Conservation (phyloP, 139 green algal species). For the Haematococcus lacustris region DNA sequence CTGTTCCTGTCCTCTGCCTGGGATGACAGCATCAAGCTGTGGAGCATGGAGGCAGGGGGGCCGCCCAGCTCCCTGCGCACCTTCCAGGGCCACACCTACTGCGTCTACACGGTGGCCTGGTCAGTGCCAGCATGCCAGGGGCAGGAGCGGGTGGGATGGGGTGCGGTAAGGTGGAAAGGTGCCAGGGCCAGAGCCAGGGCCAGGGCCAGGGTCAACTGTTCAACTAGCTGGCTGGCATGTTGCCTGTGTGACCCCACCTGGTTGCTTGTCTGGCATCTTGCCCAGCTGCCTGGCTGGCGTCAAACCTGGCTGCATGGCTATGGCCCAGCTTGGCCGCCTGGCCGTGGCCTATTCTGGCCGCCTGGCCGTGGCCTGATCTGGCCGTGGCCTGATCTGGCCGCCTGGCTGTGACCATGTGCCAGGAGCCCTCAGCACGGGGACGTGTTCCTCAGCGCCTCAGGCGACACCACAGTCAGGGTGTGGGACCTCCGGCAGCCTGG, state of each 20-base stretch:
- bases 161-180: no score
- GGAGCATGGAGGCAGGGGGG: slow-evolving; percentile 67
- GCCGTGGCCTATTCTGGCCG: no score
- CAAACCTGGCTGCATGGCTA: no score
- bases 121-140: slow-evolving; percentile 25
- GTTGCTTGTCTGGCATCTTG: no score
- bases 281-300: no score
- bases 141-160: neutral
- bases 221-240: no score
- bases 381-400: no score
- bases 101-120: slow-evolving; percentile 91
- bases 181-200: no score
- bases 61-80: slow-evolving; percentile 53
- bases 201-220: no score
- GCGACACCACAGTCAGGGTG: slow-evolving; percentile 77
- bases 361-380: no score
- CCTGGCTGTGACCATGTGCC: slow-evolving; percentile 1
- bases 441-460: slow-evolving; percentile 73
- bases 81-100: slow-evolving; percentile 90
- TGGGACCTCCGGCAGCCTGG: slow-evolving; percentile 80
- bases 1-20: slow-evolving; percentile 84
- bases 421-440: slow-evolving; percentile 74
- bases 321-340: no score
- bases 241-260: no score
- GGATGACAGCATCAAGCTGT: slow-evolving; percentile 96